Base-by-base conservation (phyloP, 192 early-diverging fungal species). In the Cetraspora pellucida region DNA sequence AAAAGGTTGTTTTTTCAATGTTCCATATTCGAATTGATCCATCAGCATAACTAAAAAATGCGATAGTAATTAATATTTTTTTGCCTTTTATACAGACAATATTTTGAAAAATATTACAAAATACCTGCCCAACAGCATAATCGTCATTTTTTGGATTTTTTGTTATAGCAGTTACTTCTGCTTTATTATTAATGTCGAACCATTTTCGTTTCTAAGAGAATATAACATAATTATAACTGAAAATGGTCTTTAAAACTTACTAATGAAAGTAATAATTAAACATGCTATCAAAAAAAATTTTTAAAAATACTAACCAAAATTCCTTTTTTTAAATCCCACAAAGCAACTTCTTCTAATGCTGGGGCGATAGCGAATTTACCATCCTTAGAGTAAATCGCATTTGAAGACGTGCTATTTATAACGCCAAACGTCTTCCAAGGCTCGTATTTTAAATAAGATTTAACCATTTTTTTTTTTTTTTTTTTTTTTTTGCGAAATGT, bases 11-110 rank as follows among this genome's bases (percentile, higher is more conserved):
- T 19, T 80, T 83, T 47, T 80, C 81, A 37, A 89, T 81, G 58
- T 90, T 88, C 91, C 95, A 99, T 28, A 99, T 86, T 30, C 97
- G 91, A 81, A 99, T 94, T 47, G 94, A 89, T 66, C 97, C 97
- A 80, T 99, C 94, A 10, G 89, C 80, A 77, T 99, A 98, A 11
- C 91, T 90, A 70, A 0, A 45, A 28, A 70, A 45, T 50, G 3
- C 19, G 13, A 17, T 52, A 3, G 11, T 19, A 52, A 52, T 52
- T 52, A 17, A 17, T 52, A 17, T 54, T 13, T 54, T 49, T 49
- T 54, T 54, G 0, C 8, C 5, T n/a, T 1, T 2, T 17, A 44
- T 44, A 43, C 0, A 17, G 16, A 43, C 10, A 65, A 31, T 31
- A 65, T 31, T 21, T 44, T 2, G 14, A 31, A 44, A n/a, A 14